Base-by-base conservation (phyloP, 257 asterid species). In the Solanum tarijense region DNA sequence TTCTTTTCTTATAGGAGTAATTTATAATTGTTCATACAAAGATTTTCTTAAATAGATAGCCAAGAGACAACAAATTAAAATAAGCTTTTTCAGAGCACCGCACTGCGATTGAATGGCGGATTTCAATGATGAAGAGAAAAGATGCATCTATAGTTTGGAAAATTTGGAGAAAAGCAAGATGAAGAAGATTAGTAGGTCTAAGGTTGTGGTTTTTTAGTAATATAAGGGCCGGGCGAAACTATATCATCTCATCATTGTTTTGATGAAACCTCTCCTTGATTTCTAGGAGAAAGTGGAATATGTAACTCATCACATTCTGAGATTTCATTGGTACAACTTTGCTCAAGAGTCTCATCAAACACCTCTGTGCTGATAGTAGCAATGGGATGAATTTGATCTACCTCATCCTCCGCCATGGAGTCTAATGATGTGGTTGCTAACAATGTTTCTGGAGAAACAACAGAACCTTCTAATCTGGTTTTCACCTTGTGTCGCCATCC, bases 401-500 rank as follows among this genome's bases (percentile, higher is more conserved):
- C 87, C 76, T 82, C 90, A 21, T 91, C 90, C 72, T 52, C 89
- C 85, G 31, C 88, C 83, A 66, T 25, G 41, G 93, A 87, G 72
- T 89, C 93, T 89, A 90, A 87, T 74, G 98, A 90, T n/a, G 90
- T 20, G 58, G 88, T 18, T n/a, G 93, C 86, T 35, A 90, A 31
- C 60, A 83, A 84, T 20, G 87, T 89, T 73, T 76, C 52, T n/a
- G 81, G 32, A 52, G 83, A 88, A 66, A 74, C 27, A 83, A 86
- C 23, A 20, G 87, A 87, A 46, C 91, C 90, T 35, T 86, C 93
- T 21, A 78, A 94, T 69, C 92, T 93, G 36, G 92, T 89, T 89
- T 88, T 92, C 79, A 93, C 97, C 90, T 93, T 94, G 92, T 88
- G 91, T 81, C 93, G 91, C 98, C 98, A 97, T 75, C 97, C 97